Percentiles rank a stretch among this genome's conserved stretches.
Evolutionary conservation across 2,329 filamentous ascomycete species (phyloP).

Genomic region (Claviceps maximensis): DNA sequence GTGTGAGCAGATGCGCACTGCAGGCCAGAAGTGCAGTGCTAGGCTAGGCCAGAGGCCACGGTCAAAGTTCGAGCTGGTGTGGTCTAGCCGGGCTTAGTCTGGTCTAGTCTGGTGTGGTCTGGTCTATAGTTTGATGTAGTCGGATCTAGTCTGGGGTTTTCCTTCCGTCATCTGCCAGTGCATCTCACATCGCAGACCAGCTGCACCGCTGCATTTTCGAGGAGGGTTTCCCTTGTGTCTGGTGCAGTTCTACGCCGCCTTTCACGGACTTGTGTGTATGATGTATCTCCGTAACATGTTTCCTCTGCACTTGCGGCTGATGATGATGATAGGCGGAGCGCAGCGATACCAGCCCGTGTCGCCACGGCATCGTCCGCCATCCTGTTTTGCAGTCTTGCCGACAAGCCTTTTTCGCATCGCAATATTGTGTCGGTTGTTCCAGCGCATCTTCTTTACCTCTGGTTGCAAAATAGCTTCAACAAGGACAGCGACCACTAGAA

Average conservation of each 20-base stretch:
- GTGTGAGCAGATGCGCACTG: background rate
- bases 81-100: background rate
- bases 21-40: background rate
- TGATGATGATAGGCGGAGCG: background rate
- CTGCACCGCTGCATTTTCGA: too few species aligned
- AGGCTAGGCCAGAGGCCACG: too few species aligned
- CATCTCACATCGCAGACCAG: too few species aligned
- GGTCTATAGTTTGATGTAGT: too few species aligned
- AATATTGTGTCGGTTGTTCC: background rate
- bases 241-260: too few species aligned
- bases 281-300: background rate
- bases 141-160: too few species aligned
- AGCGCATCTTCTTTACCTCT: background rate
- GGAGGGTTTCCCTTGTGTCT: too few species aligned
- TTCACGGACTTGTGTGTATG: background rate
- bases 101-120: too few species aligned
- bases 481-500: background rate
- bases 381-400: background rate
- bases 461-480: background rate
- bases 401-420: background rate
- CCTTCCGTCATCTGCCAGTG: too few species aligned
- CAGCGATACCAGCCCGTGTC: background rate
- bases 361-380: background rate
- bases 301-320: background rate
- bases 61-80: too few species aligned